Evolutionary conservation across 1,284 basidiomycete genomes (phyloP).

Genomic region (Moesziomyces parantarcticus): DNA sequence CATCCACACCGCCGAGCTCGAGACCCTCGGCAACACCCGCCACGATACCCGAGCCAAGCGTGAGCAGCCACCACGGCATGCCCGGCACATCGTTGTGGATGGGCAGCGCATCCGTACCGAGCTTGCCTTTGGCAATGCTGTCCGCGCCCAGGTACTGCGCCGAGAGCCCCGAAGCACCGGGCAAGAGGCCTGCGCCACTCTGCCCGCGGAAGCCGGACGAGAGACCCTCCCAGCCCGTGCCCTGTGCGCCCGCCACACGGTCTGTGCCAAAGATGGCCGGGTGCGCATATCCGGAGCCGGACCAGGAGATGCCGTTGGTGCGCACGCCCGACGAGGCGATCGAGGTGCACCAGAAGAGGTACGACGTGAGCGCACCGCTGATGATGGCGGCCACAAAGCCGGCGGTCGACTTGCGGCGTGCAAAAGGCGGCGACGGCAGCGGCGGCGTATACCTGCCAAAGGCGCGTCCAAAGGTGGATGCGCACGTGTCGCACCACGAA

Average conservation of each 20-base stretch:
- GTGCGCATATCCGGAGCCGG: constrained; percentile 34
- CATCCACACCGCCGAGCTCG: constrained; percentile 87
- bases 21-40: constrained; percentile 69
- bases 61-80: constrained; percentile 58
- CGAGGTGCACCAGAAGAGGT: constrained; percentile 78
- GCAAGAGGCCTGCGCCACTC: constrained; percentile 29
- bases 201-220: constrained; percentile 39
- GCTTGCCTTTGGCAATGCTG: constrained; percentile 36
- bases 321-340: constrained; percentile 55
- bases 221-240: constrained; percentile 56
- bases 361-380: constrained; percentile 79
- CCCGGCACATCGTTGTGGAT: constrained; percentile 42
- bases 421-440: constrained; percentile 81
- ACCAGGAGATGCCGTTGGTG: constrained; percentile 59
- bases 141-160: constrained; percentile 34
- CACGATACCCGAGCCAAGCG: constrained; percentile 61
- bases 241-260: constrained; percentile 28
- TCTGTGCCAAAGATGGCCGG: constrained; percentile 58
- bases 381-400: constrained; percentile 86
- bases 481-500: constrained; percentile 96
- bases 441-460: constrained; percentile 81
- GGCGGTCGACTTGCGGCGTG: constrained; percentile 85
- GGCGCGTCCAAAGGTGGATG: constrained; percentile 89
- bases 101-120: constrained; percentile 28
- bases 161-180: constrained; percentile 22